phyloP scores from a whole-genome alignment of 495 filamentous ascomycete genomes.

The Elaphomyces granulatus region DNA sequence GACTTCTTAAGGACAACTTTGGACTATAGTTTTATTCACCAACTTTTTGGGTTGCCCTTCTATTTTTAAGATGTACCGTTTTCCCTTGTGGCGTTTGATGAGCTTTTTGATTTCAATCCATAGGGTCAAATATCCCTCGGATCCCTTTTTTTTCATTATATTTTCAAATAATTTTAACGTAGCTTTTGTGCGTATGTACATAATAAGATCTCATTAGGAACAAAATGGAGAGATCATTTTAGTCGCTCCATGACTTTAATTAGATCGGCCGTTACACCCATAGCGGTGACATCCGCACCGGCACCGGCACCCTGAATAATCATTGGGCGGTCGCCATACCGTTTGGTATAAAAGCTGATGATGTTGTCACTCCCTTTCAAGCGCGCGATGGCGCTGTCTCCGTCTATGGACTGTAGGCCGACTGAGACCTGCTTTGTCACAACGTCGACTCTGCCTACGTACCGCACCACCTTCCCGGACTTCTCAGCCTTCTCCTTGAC shows the following conservation, averaged over 20 bases:
- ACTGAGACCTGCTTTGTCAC: slow-evolving; percentile 63
- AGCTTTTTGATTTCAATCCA: too few relatives aligned
- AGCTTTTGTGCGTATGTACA: too few relatives aligned
- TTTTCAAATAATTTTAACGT: too few relatives aligned
- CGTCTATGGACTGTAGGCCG: slow-evolving; percentile 74
- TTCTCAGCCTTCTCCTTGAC: slow-evolving; percentile 62
- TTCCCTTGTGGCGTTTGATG: too few relatives aligned
- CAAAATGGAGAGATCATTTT: too few relatives aligned
- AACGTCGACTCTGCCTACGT: slow-evolving; percentile 86
- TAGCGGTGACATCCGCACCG: slow-evolving; percentile 88
- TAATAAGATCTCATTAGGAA: too few relatives aligned
- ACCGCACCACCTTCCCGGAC: slow-evolving; percentile 83
- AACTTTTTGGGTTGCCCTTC: too few relatives aligned
- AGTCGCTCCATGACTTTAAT: slow-evolving; percentile 59
- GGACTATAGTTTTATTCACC: too few relatives aligned
- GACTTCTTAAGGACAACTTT: too few relatives aligned
- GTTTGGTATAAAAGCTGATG: slow-evolving; percentile 92
- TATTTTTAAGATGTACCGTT: too few relatives aligned
- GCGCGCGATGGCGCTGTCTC: slow-evolving; percentile 72
- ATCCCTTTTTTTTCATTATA: too few relatives aligned
- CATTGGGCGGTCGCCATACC: slow-evolving; percentile 77
- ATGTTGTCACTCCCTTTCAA: slow-evolving; percentile 97
- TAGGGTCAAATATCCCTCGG: too few relatives aligned
- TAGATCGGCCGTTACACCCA: slow-evolving; percentile 85
- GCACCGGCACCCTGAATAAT: slow-evolving; percentile 93